These are phyloP conservation scores for Trametes sp. DNA, from an alignment of 1,284 basidiomycete genomes.

Conservation along the genomic window DNA sequence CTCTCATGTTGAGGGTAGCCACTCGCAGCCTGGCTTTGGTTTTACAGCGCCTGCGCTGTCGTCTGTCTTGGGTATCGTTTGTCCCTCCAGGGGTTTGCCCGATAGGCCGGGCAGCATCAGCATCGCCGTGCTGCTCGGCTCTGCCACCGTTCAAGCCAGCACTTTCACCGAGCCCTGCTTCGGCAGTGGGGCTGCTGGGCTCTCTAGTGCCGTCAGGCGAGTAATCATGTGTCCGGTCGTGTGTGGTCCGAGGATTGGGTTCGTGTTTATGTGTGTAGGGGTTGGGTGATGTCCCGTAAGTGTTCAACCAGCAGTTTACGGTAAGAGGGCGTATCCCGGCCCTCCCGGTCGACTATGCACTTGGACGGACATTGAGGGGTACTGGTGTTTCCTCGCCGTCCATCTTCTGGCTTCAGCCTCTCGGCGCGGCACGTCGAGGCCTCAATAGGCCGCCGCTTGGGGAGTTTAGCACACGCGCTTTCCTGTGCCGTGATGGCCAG, in stretches of 20 bases:
- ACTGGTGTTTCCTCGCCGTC: background rate
- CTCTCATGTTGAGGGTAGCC: background rate
- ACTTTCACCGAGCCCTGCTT: background rate
- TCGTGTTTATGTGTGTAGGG: background rate
- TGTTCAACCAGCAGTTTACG: background rate
- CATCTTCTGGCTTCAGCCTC: background rate
- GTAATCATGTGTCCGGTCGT: too few species aligned
- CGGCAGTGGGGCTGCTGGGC: background rate
- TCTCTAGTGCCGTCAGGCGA: background rate
- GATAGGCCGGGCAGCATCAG: too few species aligned
- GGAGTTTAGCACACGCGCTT: background rate
- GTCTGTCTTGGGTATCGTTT: too few species aligned
- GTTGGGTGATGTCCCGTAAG: background rate
- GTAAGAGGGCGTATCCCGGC: background rate
- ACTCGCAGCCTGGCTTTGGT: too few species aligned
- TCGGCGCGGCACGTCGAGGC: conserved; percentile 1
- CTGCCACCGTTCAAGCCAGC: too few species aligned
- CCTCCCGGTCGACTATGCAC: background rate
- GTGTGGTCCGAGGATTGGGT: background rate
- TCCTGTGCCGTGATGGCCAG: background rate
- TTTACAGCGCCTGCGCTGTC: too few species aligned
- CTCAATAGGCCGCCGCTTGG: background rate
- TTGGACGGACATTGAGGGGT: background rate
- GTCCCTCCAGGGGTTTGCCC: too few species aligned
- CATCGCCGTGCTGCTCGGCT: too few species aligned